Evolutionary conservation across 306 rosid genomes (phyloP), one percentile per base, ranked within the genome.

Genomic region (Dryas octopetala): DNA sequence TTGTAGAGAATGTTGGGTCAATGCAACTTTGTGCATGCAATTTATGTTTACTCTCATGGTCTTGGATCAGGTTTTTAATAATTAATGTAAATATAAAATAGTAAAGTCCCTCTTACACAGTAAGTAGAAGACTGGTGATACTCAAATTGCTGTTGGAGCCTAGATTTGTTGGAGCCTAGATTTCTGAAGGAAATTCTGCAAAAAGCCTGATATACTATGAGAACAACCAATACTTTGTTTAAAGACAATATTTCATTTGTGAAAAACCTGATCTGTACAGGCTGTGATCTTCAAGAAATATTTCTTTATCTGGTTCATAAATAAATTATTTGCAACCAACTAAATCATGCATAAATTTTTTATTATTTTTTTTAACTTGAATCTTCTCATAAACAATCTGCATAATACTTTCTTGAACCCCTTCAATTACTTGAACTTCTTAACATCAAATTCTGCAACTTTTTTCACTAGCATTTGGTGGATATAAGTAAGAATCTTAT

Each of bases 1-100:
- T 26, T 52, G 70, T 48, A 38, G 26, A 52, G 6, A 71, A 55
- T 68, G 79, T 69, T 52, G 64, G 63, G 19, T 62, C 58, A 23
- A 14, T 59, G 64, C 59, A 57, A 49, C 49, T 43, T 5, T 9
- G 40, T 74, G 64, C 50, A 57, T 70, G 10, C 10, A 12, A n/a
- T 14, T 28, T 4, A 2, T 19, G 61, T 17, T 14, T 40, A 23
- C 7, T 16, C 4, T 4, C 38, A 14, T 6, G 9, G 40, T 63
- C 68, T 63, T 63, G 14, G 14, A 63, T 63, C 68, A 41, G 14
- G 68, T 41, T 40, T 8, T 13, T 43, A 16, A 10, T 15, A 63
- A 16, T 16, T 15, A 62, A 38, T 62, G 66, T 63, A 63, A 16
- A 15, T 26, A 61, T 61, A 38, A 43, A 63, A 63, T 5, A 63